A percentile compares a stretch with the other conserved stretches of the same genome.
These are phyloP conservation scores for Volvox carteri DNA, from an alignment of 163 green algal species.

Conservation along the genomic window DNA sequence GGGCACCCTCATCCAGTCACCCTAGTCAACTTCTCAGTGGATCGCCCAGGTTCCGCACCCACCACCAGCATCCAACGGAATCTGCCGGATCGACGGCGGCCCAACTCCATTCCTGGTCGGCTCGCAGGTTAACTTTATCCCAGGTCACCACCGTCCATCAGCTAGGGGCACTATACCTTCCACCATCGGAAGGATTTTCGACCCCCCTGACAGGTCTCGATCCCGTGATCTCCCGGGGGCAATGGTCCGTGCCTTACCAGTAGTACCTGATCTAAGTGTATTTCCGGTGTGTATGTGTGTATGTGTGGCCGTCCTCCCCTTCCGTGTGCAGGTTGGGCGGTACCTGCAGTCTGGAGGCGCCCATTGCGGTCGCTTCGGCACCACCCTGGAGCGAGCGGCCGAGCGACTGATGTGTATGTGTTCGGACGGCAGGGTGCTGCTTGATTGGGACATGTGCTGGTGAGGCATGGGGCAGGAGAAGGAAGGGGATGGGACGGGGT, in stretches of 20 bases:
- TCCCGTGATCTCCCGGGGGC: neutral
- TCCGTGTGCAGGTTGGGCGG: neutral
- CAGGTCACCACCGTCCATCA: too few species aligned
- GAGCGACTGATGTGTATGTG: constrained; percentile 18
- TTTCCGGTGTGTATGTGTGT: neutral
- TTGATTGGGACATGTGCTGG: neutral
- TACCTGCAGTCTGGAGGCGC: neutral
- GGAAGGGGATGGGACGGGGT: neutral
- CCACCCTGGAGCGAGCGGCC: constrained; percentile 33
- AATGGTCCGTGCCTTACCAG: neutral
- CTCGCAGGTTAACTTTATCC: too few species aligned
- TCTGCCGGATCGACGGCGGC: too few species aligned
- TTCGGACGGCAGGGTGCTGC: constrained; percentile 2
- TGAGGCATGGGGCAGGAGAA: neutral
- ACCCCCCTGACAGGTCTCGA: too few species aligned
- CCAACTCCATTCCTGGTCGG: too few species aligned
- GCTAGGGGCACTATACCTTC: too few species aligned
- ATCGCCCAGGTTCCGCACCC: too few species aligned
- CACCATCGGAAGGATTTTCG: too few species aligned
- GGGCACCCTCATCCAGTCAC: too few species aligned
- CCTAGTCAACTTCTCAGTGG: too few species aligned
- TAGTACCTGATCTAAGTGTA: neutral
- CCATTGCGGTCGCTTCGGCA: constrained; percentile 9
- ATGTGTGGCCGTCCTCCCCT: neutral
- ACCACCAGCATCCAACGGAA: too few species aligned